Evolutionary conservation across 306 rosid genomes (phyloP), one percentile per base, ranked within the genome.

Genomic region (Styphnolobium japonicum): DNA sequence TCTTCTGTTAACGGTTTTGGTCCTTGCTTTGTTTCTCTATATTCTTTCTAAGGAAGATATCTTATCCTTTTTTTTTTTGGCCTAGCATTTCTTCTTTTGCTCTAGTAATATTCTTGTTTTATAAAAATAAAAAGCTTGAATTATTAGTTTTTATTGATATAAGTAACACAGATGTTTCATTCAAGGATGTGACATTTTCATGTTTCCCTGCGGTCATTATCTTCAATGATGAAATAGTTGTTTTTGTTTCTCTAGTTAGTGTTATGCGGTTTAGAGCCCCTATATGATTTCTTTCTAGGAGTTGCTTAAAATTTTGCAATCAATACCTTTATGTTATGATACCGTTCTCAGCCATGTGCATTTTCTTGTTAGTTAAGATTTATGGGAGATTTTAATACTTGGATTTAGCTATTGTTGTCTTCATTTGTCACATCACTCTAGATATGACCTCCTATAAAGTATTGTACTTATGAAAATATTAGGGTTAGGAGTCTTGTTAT

Each of bases 121-220:
- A 67, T 52, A 25, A 55, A 77, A 58, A 14, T n/a, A 45, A 22
- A 70, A 79, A 6, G 2, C 42, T 21, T 14, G 10, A 46, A 10
- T 34, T 61, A 23, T 16, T n/a, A n/a, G n/a, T n/a, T n/a, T n/a
- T n/a, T n/a, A n/a, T n/a, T n/a, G n/a, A n/a, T n/a, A n/a, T n/a
- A n/a, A n/a, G n/a, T n/a, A n/a, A n/a, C n/a, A n/a, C n/a, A n/a
- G n/a, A 43, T 65, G 22, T 51, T 76, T 75, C 37, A 66, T 73
- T 27, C 55, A 78, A 22, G 68, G 56, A 71, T 66, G 66, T 60
- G 70, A 76, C 15, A 25, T 14, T 60, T 75, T 80, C 2, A 6
- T 46, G 45, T 66, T 55, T 53, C 53, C 66, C 16, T 48, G 57
- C 6, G 7, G 19, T 78, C 56, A 23, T 66, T 75, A n/a, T 73